These are phyloP conservation scores for Peronospora tabacina DNA, from an alignment of 352 stramenopile species.

Conservation along the genomic window DNA sequence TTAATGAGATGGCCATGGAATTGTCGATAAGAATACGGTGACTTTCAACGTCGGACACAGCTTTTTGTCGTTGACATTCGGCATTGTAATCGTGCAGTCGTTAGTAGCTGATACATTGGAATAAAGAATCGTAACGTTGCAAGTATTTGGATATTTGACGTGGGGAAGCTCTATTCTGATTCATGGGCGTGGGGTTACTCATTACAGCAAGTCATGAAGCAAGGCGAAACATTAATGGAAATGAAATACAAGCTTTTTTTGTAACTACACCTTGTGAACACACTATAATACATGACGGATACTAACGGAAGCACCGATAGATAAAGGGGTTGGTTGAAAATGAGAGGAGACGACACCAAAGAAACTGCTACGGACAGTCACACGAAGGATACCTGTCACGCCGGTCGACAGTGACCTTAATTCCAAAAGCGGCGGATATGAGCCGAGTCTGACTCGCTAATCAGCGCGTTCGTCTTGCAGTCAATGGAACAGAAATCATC, in stretches of 20 bases:
- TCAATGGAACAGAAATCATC: conserved; percentile 83
- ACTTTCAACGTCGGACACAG: conserved; percentile 9
- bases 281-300: conserved; percentile 30
- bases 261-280: conserved; percentile 27
- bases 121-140: neutral
- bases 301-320: conserved; percentile 22
- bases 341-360: neutral
- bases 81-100: conserved; percentile 1
- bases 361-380: neutral
- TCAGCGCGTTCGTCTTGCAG: conserved; percentile 79
- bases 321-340: conserved; percentile 19
- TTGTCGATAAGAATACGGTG: neutral
- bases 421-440: conserved; percentile 49
- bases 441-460: conserved; percentile 64
- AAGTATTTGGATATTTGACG: neutral
- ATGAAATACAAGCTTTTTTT: conserved; percentile 2
- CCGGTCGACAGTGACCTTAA: conserved; percentile 21
- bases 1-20: no score
- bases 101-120: conserved; percentile 4
- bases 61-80: neutral
- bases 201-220: neutral
- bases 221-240: neutral
- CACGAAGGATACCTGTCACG: no score
- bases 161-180: no score
- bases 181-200: conserved; percentile 2